A percentile compares a stretch with the other conserved stretches of the same genome.
Evolutionary conservation across 441 rosid genomes (phyloP).

Genomic region (Mallotus japonicus): DNA sequence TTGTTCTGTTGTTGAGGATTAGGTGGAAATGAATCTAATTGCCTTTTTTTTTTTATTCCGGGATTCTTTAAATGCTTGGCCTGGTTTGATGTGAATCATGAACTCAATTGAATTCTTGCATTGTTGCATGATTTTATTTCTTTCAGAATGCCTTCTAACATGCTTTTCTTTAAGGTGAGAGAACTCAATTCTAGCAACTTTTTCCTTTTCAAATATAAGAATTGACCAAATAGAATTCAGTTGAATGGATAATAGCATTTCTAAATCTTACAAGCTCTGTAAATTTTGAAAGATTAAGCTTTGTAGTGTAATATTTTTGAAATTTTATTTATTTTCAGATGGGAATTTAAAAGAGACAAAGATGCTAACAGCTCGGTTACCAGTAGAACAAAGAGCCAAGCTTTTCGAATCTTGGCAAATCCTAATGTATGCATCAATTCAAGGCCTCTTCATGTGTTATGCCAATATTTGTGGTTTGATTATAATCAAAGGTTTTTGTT

Average conservation of each 20-base stretch:
- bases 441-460: slow-evolving; percentile 33
- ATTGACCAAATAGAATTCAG: too few relatives aligned
- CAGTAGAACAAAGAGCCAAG: slow-evolving; percentile 49
- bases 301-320: neutral
- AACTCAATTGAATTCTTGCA: too few relatives aligned
- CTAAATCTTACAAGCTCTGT: too few relatives aligned
- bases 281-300: neutral
- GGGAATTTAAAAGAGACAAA: slow-evolving; percentile 39
- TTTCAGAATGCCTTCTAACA: too few relatives aligned
- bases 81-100: too few relatives aligned
- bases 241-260: too few relatives aligned
- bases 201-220: too few relatives aligned
- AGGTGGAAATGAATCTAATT: too few relatives aligned
- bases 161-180: too few relatives aligned
- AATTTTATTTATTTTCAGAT: slow-evolving; percentile 25
- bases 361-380: slow-evolving; percentile 28
- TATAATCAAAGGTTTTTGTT: slow-evolving; percentile 32
- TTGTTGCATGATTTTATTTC: too few relatives aligned
- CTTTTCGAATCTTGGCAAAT: slow-evolving; percentile 56
- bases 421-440: slow-evolving; percentile 60
- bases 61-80: neutral
- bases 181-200: too few relatives aligned
- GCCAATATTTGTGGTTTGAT: slow-evolving; percentile 30
- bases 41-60: too few relatives aligned
- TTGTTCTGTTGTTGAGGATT: neutral